These are phyloP conservation scores for Emiliania huxleyi DNA, from an alignment of 78 protist species.

Conservation along the genomic window DNA sequence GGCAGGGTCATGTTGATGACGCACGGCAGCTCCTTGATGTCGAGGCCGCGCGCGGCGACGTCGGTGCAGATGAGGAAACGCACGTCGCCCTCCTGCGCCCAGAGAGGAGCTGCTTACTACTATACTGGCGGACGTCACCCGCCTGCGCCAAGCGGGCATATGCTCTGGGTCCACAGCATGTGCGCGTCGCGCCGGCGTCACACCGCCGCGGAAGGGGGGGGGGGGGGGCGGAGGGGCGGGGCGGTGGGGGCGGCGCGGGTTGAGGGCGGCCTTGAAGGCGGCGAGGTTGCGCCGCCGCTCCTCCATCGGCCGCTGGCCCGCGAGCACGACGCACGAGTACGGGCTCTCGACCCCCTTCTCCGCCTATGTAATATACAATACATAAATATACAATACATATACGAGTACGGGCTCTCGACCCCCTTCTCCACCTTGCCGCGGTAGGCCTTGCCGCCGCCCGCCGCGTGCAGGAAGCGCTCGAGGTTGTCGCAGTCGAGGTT, in stretches of 20 bases:
- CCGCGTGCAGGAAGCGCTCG: not conserved
- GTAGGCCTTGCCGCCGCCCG: not conserved
- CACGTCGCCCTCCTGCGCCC: slow-evolving; percentile 52
- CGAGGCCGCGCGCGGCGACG: slow-evolving; percentile 98
- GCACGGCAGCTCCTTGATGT: slow-evolving; percentile 80
- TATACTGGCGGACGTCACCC: too few species aligned
- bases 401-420: slow-evolving; percentile 20
- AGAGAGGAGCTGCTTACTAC: too few species aligned
- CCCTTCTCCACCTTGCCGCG: not conserved
- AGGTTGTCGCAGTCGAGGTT: slow-evolving; percentile 77
- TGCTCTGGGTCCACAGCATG: too few species aligned
- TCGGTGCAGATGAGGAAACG: slow-evolving; percentile 89
- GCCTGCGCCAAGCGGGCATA: too few species aligned
- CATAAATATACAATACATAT: too few species aligned
- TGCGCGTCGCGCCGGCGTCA: too few species aligned
- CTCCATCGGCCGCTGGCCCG: not conserved
- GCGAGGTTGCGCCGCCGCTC: slow-evolving; percentile 53
- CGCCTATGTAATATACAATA: too few species aligned
- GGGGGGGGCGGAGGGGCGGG: too few species aligned
- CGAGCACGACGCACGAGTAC: slow-evolving; percentile 31
- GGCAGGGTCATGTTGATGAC: slow-evolving; percentile 71
- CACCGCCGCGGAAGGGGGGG: too few species aligned
- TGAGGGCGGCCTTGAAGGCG: too few species aligned
- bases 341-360: slow-evolving; percentile 22
- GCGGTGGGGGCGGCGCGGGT: too few species aligned